Evolutionary conservation across 2,329 filamentous ascomycete genomes (phyloP).

Genomic region (Colletotrichum trifolii): DNA sequence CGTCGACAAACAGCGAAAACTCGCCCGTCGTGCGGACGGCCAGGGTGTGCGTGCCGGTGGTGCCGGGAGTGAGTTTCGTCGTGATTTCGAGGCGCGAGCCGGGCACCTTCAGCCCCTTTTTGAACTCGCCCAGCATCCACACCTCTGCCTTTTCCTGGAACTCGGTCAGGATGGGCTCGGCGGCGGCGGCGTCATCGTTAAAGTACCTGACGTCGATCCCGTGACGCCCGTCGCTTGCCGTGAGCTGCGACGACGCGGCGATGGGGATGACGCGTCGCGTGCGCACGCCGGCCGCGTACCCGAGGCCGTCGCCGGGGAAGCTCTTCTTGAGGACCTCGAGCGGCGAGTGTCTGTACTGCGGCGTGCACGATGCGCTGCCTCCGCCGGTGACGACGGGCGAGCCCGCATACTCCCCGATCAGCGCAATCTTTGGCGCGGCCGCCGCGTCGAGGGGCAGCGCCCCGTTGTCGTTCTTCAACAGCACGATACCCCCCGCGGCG

Average conservation of each 20-base stretch:
- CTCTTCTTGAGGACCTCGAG: conserved; percentile 22
- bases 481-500: conserved; percentile 36
- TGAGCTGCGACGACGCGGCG: conserved; percentile 16
- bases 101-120: conserved; percentile 29
- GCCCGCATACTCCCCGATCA: conserved; percentile 30
- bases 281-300: conserved; percentile 23
- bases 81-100: conserved; percentile 35
- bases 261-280: conserved; percentile 35
- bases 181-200: conserved; percentile 27
- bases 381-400: conserved; percentile 25
- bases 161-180: conserved; percentile 29
- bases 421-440: conserved; percentile 4
- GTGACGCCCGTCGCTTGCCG: conserved; percentile 24
- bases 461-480: conserved; percentile 36
- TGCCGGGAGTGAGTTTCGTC: conserved; percentile 31
- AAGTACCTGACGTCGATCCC: conserved; percentile 36
- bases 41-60: conserved; percentile 34
- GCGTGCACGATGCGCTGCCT: conserved; percentile 31
- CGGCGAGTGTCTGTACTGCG: conserved; percentile 33
- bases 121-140: conserved; percentile 40
- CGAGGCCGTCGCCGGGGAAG: background rate
- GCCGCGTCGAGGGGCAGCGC: conserved; percentile 11
- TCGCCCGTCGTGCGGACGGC: conserved; percentile 35
- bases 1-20: conserved; percentile 31
- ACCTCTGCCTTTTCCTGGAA: conserved; percentile 35